Percentiles rank a stretch among this genome's conserved stretches.
These are phyloP conservation scores for Anethum foeniculum DNA, from an alignment of 140 eudicot species.

Conservation along the genomic window DNA sequence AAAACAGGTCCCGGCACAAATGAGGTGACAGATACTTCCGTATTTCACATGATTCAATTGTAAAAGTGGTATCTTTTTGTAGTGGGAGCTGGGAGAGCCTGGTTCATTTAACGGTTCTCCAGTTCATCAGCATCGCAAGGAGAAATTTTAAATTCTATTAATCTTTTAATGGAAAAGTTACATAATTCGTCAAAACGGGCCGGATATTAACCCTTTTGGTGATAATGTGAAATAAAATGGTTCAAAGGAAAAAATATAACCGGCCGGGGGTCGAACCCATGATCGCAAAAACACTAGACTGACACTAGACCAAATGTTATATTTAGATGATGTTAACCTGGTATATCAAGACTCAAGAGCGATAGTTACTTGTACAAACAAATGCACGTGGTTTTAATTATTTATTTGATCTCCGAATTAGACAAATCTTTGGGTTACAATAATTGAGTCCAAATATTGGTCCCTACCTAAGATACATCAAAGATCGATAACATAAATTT, in stretches of 20 bases:
- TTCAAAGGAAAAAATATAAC: too few species aligned
- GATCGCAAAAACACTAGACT: not conserved
- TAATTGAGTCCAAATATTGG: not conserved
- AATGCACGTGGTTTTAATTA: not conserved
- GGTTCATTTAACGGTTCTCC: not conserved
- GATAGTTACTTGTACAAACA: not conserved
- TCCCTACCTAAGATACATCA: not conserved
- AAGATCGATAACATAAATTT: not conserved
- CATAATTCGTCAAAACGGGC: too few species aligned
- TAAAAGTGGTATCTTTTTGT: not conserved
- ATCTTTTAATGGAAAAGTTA: too few species aligned
- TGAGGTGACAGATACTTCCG: not conserved
- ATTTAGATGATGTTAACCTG: too few species aligned
- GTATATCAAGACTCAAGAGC: not conserved
- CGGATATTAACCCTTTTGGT: too few species aligned
- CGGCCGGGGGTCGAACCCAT: too few species aligned
- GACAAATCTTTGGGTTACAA: not conserved
- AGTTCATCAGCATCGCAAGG: not conserved
- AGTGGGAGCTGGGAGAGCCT: not conserved
- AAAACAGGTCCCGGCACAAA: too few species aligned
- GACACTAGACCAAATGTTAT: too few species aligned
- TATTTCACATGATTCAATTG: conserved; percentile 2
- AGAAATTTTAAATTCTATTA: too few species aligned
- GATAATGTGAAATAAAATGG: too few species aligned
- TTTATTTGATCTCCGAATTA: not conserved